A percentile compares a stretch with the other conserved stretches of the same genome.
These are phyloP conservation scores for Cryoendolithus antarcticus DNA, from an alignment of 2,329 filamentous ascomycete genomes.

Conservation along the genomic window DNA sequence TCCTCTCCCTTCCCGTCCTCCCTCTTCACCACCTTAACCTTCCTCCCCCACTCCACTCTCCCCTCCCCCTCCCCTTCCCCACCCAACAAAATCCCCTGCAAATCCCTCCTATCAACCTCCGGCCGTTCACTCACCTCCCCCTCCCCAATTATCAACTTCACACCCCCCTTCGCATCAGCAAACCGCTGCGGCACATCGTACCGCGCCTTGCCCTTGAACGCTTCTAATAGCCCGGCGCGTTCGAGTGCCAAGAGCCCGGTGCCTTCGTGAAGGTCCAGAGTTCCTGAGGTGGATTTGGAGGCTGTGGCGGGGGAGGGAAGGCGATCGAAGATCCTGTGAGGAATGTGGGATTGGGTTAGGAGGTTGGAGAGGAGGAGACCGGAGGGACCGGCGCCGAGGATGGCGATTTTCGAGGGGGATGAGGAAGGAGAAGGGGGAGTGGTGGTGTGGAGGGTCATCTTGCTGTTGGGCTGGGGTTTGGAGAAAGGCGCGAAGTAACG, in stretches of 20 bases:
- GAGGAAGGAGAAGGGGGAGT: too few species aligned
- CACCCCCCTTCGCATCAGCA: constrained; percentile 12
- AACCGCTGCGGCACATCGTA: constrained; percentile 13
- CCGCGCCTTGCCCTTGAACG: constrained; percentile 17
- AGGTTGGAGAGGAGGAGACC: constrained; percentile 21
- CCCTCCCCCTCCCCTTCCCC: constrained; percentile 4
- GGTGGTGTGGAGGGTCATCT: too few species aligned
- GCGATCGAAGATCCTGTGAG: constrained; percentile 19
- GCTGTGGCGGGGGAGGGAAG: constrained; percentile 7
- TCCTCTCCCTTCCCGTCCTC: too few species aligned
- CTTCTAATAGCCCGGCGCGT: constrained; percentile 18
- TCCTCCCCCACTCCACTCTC: constrained; percentile 24
- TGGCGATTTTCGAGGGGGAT: too few species aligned
- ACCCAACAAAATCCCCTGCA: constrained; percentile 25
- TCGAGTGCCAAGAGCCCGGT: constrained; percentile 18
- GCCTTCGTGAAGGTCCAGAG: constrained; percentile 20
- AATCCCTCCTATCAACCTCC: constrained; percentile 29
- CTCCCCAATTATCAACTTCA: constrained; percentile 8
- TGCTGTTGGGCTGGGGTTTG: too few species aligned
- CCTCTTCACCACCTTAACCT: constrained; percentile 11
- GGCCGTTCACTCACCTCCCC: constrained; percentile 22
- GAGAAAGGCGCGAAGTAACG: too few species aligned
- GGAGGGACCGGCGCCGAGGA: constrained; percentile 21
- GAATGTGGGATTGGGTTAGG: constrained; percentile 12
- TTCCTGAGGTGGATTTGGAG: constrained; percentile 13